Base-by-base conservation (phyloP, 768 basidiomycete genomes). In the Leucosporidium yakuticum region DNA sequence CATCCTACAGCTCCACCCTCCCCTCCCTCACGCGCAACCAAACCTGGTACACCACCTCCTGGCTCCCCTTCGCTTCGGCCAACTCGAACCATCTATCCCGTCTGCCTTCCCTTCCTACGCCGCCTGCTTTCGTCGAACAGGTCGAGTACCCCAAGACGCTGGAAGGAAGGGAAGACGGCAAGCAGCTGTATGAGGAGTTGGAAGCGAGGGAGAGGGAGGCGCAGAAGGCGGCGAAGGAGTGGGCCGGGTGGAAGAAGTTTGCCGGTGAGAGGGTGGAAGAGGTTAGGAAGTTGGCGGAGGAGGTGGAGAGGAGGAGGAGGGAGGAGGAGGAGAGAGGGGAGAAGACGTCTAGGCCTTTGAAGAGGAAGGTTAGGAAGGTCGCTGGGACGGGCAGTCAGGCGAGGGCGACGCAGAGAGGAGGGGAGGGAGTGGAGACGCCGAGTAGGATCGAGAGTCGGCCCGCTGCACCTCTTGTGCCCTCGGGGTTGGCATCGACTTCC, bases 361-460 rank as follows among this genome's bases (percentile, higher is more conserved):
- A 29, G 48, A 49, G 12, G 60, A 58, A 50, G 60, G 21, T n/a
- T 29, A 61, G 23, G 60, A 48, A 47, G 60, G 32, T 58, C 21
- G n/a, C 34, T 4, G 23, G 58, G 39, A 58, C 25, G 34, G n/a
- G 63, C 21, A 57, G 39, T 44, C 39, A 44, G 39, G 39, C 39
- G 39, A 44, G 39, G 34, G 6, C 12, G 6, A 12, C 34, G 5
- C 34, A 12, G 6, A 15, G 39, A 44, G 29, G 61, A 48, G 50
- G 47, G 2, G 59, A 31, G 4, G 53, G 36, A 9, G 25, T 6
- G 59, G 21, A 25, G 36, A 34, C 19, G 58, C 48, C 23, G 62
- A 60, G 17, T 39, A 60, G 23, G 27, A 23, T 15, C 8, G 39
- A 44, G 14, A 15, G 39, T 3, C 6, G 39, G 14, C 8, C 39